A percentile compares a stretch with the other conserved stretches of the same genome.
These are phyloP conservation scores for Ophiosphaerella narmari DNA, from an alignment of 2,329 filamentous ascomycete species.

Conservation along the genomic window DNA sequence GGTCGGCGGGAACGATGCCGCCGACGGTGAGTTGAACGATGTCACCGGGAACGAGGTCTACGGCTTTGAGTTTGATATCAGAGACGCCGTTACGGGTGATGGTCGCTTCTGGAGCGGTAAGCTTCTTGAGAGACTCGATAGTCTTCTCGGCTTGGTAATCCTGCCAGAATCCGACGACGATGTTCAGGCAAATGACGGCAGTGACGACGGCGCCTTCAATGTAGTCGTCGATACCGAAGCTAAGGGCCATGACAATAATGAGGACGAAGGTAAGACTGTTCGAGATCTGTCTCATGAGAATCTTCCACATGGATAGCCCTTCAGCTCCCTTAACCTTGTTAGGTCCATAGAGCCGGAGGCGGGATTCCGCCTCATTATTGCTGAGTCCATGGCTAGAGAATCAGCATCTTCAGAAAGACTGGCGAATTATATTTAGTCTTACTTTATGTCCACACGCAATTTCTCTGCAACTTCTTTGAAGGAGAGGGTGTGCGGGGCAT, in stretches of 20 bases:
- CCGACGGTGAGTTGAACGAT: constrained; percentile 52
- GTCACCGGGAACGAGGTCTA: constrained; percentile 47
- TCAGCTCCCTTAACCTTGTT: constrained; percentile 74
- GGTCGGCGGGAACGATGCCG: constrained; percentile 69
- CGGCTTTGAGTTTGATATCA: constrained; percentile 43
- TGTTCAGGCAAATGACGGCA: constrained; percentile 69
- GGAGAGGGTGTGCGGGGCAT: constrained; percentile 44
- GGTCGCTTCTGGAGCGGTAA: constrained; percentile 46
- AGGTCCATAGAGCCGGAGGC: constrained; percentile 68
- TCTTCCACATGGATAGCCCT: constrained; percentile 73
- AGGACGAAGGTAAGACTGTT: constrained; percentile 76
- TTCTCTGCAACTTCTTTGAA: constrained; percentile 41
- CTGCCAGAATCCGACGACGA: constrained; percentile 64
- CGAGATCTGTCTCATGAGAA: constrained; percentile 76
- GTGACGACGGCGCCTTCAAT: constrained; percentile 67
- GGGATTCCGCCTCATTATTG: constrained; percentile 65
- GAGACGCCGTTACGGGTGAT: constrained; percentile 43
- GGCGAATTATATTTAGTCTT: constrained; percentile 7
- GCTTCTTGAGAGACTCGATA: constrained; percentile 47
- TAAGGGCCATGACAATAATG: constrained; percentile 72
- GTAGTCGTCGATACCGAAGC: constrained; percentile 67
- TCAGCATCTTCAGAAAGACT: constrained; percentile 19
- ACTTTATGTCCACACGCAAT: constrained; percentile 45
- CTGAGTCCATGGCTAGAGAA: constrained; percentile 62
- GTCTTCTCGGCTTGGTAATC: constrained; percentile 53